Evolutionary conservation across 169 alveolate genomes (phyloP).

Genomic region (Plasmodium chabaudi): DNA sequence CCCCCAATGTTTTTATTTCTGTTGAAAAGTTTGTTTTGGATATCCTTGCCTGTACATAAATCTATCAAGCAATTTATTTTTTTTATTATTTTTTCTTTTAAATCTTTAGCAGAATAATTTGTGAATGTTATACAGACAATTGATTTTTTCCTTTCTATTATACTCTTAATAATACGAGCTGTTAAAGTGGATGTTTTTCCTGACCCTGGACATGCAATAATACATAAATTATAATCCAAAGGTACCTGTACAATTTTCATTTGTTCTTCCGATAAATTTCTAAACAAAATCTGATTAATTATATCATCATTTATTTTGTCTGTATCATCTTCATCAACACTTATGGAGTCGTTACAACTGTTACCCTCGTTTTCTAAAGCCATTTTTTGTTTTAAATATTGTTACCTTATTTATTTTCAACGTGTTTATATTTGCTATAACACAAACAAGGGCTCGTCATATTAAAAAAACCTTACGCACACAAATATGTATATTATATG

Average conservation of each 20-base stretch:
- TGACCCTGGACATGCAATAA: conserved; percentile 89
- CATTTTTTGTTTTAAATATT: too few species aligned
- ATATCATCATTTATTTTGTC: background rate
- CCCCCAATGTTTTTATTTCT: background rate
- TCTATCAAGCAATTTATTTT: conserved; percentile 51
- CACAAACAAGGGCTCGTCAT: too few species aligned
- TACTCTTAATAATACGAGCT: conserved; percentile 82
- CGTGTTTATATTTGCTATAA: too few species aligned
- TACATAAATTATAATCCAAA: conserved; percentile 78
- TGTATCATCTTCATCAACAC: background rate
- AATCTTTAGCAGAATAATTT: conserved; percentile 82
- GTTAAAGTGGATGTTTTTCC: conserved; percentile 89
- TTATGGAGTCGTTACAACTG: background rate
- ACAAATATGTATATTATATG: too few species aligned
- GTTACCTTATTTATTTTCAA: too few species aligned
- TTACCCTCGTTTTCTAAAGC: too few species aligned
- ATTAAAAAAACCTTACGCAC: too few species aligned
- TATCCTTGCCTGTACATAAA: conserved; percentile 9
- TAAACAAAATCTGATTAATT: conserved; percentile 74
- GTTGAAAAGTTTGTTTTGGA: conserved; percentile 18
- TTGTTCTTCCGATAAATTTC: conserved; percentile 84
- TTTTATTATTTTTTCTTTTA: conserved; percentile 76
- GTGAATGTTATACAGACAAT: conserved; percentile 81
- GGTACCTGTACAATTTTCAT: conserved; percentile 78
- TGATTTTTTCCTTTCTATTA: conserved; percentile 76